These are phyloP conservation scores for Globisporangium perplexum DNA, from an alignment of 352 stramenopile species.

Conservation along the genomic window DNA sequence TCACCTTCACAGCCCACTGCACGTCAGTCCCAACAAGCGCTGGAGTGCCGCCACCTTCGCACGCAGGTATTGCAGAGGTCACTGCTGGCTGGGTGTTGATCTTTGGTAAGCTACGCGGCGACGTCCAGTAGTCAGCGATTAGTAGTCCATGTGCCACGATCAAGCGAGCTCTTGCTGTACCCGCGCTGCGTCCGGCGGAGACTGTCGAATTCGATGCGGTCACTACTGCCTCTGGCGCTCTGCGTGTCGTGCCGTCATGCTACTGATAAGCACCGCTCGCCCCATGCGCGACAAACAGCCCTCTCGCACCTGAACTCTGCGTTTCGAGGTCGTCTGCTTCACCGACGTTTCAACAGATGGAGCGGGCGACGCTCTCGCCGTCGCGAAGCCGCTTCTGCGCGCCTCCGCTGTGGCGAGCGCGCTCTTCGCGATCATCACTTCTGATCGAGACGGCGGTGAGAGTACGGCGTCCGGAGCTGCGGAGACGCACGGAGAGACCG, in stretches of 20 bases:
- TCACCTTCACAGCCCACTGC: constrained; percentile 35
- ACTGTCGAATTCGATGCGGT: not conserved
- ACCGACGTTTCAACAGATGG: constrained; percentile 1
- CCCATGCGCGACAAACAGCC: not conserved
- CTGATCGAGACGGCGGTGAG: constrained; percentile 1
- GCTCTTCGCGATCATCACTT: not conserved
- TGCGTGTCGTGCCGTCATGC: not conserved
- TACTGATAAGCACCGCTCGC: not conserved
- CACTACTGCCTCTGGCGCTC: constrained; percentile 25
- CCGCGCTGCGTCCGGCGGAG: not conserved
- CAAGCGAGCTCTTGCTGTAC: not conserved
- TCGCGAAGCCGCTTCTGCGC: constrained; percentile 12
- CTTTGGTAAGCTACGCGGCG: not conserved
- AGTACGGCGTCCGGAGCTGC: not conserved
- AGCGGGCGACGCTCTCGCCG: constrained; percentile 16
- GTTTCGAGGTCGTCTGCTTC: constrained; percentile 12
- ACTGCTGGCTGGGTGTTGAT: not conserved
- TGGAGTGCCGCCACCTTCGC: not conserved
- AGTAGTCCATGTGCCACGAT: not conserved
- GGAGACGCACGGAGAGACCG: not conserved
- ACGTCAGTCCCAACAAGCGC: constrained; percentile 12
- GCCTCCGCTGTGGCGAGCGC: not conserved
- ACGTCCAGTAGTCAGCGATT: not conserved
- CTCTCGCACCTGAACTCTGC: constrained; percentile 26
- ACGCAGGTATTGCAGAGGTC: not conserved